Percentiles rank a stretch among this genome's conserved stretches.
Conservation (phyloP, 140 eudicot genomes). For the Oenanthe javanica region DNA sequence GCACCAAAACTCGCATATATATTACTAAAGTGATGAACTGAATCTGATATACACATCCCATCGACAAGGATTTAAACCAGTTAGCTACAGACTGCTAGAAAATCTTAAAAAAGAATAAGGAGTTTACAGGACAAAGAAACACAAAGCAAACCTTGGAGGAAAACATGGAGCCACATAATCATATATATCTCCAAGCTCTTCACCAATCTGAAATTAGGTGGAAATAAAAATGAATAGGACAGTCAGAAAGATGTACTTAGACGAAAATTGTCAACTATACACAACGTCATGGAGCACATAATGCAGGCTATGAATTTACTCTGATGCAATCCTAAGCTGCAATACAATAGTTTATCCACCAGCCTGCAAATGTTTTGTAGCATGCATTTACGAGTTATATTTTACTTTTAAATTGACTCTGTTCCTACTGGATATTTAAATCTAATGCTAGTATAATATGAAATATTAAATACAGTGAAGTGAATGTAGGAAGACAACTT, state of each 20-base stretch:
- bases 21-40: not conserved
- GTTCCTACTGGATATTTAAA: not conserved
- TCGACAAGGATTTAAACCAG: not conserved
- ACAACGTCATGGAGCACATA: not conserved
- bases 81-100: not conserved
- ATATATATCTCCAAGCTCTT: conserved; percentile 88
- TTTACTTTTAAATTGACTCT: not conserved
- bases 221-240: conserved; percentile 3
- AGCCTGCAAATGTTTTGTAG: not conserved
- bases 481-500: not conserved
- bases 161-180: conserved; percentile 97
- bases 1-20: not conserved
- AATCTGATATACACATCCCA: not conserved
- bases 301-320: not conserved
- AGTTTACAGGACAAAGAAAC: not conserved
- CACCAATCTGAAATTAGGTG: conserved; percentile 63
- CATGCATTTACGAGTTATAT: not conserved
- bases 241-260: not conserved
- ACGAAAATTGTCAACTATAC: not conserved
- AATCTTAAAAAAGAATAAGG: not conserved
- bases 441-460: not conserved
- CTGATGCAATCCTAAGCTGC: not conserved
- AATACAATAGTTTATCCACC: not conserved
- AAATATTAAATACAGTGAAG: not conserved
- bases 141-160: conserved; percentile 75